A percentile compares a stretch with the other conserved stretches of the same genome.
phyloP scores from a whole-genome alignment of 257 asterid species.

The Thymus mandschuricus region DNA sequence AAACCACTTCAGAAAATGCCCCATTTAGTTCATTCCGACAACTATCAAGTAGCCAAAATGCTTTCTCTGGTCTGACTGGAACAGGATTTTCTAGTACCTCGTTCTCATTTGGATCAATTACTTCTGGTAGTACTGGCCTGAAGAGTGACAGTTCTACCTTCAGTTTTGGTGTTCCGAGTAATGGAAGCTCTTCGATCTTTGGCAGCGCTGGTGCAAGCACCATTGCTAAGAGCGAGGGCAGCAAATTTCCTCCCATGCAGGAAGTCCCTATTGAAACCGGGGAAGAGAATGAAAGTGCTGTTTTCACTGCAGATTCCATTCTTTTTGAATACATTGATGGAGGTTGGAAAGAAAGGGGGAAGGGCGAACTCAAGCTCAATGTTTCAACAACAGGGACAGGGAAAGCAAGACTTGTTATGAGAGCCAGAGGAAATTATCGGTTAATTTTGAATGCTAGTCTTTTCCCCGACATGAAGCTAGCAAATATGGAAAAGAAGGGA shows the following conservation, averaged over 20 bases:
- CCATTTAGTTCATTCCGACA: conserved; percentile 78
- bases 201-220: conserved; percentile 42
- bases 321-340: conserved; percentile 75
- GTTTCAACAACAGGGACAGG: conserved; percentile 53
- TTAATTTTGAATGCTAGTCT: conserved; percentile 83
- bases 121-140: conserved; percentile 57
- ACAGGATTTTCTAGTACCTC: conserved; percentile 77
- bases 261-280: conserved; percentile 73
- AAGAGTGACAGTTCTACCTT: conserved; percentile 45
- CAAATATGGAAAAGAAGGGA: conserved; percentile 91
- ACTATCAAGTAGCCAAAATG: conserved; percentile 81
- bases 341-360: conserved; percentile 90
- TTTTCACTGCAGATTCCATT: conserved; percentile 70
- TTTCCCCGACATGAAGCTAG: conserved; percentile 88
- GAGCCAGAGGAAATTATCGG: conserved; percentile 82
- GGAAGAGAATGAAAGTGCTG: conserved; percentile 73
- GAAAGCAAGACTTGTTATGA: conserved; percentile 86
- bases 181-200: conserved; percentile 52
- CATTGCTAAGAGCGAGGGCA: conserved; percentile 43
- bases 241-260: conserved; percentile 56
- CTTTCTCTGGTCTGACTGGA: conserved; percentile 87
- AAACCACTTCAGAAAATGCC: conserved; percentile 52
- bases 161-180: conserved; percentile 50
- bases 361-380: conserved; percentile 87
- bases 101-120: conserved; percentile 75